Conservation (phyloP, 2,329 filamentous ascomycete genomes). For the Setomelanomma holmii region DNA sequence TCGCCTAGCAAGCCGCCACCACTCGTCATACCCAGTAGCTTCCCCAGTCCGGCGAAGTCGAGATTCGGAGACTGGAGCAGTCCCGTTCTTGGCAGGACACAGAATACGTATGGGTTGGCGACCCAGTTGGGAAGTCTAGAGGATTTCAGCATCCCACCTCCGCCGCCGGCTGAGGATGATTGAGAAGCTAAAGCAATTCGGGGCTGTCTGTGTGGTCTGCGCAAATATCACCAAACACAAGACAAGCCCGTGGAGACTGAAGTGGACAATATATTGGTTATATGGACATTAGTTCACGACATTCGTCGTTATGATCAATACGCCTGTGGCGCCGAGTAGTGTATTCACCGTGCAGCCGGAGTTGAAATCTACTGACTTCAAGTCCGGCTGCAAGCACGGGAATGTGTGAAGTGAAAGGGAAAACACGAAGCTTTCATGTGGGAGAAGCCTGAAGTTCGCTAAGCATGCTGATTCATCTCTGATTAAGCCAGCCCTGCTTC, state of each 20-base stretch:
- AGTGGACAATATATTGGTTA: too few species aligned
- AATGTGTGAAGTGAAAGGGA: neutral
- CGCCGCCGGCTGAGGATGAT: constrained; percentile 27
- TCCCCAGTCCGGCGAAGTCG: constrained; percentile 36
- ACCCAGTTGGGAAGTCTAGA: constrained; percentile 31
- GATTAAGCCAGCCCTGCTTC: neutral
- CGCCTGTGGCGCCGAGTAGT: neutral
- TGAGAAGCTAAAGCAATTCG: neutral
- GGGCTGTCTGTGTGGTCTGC: too few species aligned
- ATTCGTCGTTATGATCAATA: neutral
- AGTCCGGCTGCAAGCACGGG: constrained; percentile 21
- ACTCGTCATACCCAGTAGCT: constrained; percentile 44
- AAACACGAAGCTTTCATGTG: neutral
- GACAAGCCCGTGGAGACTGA: too few species aligned
- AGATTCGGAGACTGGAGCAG: constrained; percentile 35
- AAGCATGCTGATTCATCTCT: neutral
- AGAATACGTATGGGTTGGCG: constrained; percentile 14
- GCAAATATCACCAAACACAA: too few species aligned
- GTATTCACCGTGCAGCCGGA: constrained; percentile 12
- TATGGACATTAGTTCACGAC: neutral
- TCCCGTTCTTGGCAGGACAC: constrained; percentile 20
- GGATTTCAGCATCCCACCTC: constrained; percentile 43
- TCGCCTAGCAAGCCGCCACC: constrained; percentile 38
- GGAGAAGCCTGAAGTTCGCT: neutral
- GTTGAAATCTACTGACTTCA: constrained; percentile 12